phyloP scores from a whole-genome alignment of 768 basidiomycete species.

The Boletales sp. region DNA sequence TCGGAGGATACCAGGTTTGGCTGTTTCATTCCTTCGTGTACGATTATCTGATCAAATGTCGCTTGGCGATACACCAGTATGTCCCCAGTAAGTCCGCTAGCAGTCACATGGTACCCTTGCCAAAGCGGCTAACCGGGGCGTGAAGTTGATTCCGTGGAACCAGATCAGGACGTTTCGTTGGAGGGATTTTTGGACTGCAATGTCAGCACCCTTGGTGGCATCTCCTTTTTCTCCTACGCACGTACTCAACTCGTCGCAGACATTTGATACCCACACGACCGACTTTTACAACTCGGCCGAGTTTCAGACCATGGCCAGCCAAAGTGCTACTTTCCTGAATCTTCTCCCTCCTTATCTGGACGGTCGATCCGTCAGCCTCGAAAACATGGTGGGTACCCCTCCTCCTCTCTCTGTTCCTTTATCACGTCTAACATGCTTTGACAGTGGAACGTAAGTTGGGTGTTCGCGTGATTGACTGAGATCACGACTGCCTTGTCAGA shows the following conservation, averaged over 20 bases:
- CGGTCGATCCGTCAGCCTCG: slow-evolving; percentile 46
- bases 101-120: background rate
- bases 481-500: slow-evolving; percentile 31
- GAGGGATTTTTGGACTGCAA: slow-evolving; percentile 65
- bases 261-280: slow-evolving; percentile 44
- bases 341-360: slow-evolving; percentile 50
- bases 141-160: slow-evolving; percentile 61
- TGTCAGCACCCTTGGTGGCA: slow-evolving; percentile 29
- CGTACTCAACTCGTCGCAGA: slow-evolving; percentile 29
- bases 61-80: slow-evolving; percentile 23
- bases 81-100: slow-evolving; percentile 35
- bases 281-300: slow-evolving; percentile 52
- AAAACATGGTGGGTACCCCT: slow-evolving; percentile 50
- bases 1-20: slow-evolving; percentile 61
- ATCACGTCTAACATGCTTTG: slow-evolving; percentile 5
- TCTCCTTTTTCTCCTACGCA: background rate
- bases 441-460: slow-evolving; percentile 44
- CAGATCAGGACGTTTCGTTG: slow-evolving; percentile 56
- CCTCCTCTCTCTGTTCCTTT: background rate
- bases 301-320: slow-evolving; percentile 44
- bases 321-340: slow-evolving; percentile 46
- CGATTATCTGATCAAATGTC: slow-evolving; percentile 2
- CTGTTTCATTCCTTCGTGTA: slow-evolving; percentile 12
- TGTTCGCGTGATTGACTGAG: background rate
- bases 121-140: slow-evolving; percentile 6